Evolutionary conservation across 129 eudicot genomes (phyloP).

Genomic region (Flaveria robusta): DNA sequence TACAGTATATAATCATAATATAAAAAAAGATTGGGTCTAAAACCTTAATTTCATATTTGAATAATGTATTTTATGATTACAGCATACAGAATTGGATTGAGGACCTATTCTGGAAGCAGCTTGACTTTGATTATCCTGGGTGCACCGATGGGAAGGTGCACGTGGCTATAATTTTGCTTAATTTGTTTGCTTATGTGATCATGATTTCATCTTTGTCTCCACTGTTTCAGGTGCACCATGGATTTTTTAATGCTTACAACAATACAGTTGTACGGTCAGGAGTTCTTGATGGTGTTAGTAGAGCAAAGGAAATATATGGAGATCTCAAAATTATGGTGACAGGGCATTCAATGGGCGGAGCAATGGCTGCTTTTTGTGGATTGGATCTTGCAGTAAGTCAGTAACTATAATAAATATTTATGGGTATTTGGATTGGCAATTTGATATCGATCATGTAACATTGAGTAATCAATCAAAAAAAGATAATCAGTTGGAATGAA

Average conservation of each 20-base stretch:
- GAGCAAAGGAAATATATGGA: conserved; percentile 65
- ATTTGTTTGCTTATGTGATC: not conserved
- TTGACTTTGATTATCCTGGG: conserved; percentile 84
- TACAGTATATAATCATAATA: not conserved
- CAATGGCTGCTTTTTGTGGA: conserved; percentile 97
- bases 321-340: conserved; percentile 68
- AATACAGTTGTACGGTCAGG: conserved; percentile 83
- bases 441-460: not conserved
- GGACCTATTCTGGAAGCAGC: conserved; percentile 97
- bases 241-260: conserved; percentile 91
- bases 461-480: not conserved
- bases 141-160: conserved; percentile 78
- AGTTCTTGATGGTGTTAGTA: conserved; percentile 57
- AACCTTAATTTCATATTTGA: not conserved
- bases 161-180: not conserved
- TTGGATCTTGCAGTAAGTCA: conserved; percentile 56
- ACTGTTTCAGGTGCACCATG: conserved; percentile 86
- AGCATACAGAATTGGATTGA: conserved; percentile 93
- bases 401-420: conserved; percentile 36
- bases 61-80: conserved; percentile 12
- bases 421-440: not conserved
- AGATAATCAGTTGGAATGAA: not conserved
- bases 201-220: not conserved
- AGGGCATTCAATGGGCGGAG: conserved; percentile 99
- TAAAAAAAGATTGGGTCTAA: conserved; percentile 4